Evolutionary conservation across 2,329 filamentous ascomycete species (phyloP).

Genomic region (Polychaeton citri): DNA sequence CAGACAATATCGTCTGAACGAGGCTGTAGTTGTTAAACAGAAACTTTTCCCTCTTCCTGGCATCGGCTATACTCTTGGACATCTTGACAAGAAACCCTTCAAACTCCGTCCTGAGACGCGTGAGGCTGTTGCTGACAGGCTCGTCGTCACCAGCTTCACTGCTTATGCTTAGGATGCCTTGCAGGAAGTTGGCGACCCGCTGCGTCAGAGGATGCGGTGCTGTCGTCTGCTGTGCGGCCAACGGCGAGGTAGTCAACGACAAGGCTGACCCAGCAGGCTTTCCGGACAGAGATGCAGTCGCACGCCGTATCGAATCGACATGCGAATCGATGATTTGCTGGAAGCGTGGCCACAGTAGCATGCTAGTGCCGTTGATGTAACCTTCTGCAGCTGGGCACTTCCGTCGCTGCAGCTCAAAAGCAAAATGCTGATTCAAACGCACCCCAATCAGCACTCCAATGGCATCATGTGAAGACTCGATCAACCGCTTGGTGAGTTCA

Average conservation of each 20-base stretch:
- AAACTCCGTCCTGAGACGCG: slow-evolving; percentile 64
- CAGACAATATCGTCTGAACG: slow-evolving; percentile 73
- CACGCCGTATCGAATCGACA: slow-evolving; percentile 66
- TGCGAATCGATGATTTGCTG: slow-evolving; percentile 90
- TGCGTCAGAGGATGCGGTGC: slow-evolving; percentile 89
- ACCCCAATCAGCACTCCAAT: slow-evolving; percentile 85
- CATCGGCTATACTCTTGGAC: slow-evolving; percentile 61
- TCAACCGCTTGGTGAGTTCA: slow-evolving; percentile 59
- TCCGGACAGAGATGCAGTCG: slow-evolving; percentile 34
- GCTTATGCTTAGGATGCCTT: slow-evolving; percentile 71
- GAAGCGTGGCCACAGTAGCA: slow-evolving; percentile 92
- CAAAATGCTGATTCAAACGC: slow-evolving; percentile 81
- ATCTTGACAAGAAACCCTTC: slow-evolving; percentile 71
- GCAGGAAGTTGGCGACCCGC: slow-evolving; percentile 84
- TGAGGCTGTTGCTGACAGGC: slow-evolving; percentile 70
- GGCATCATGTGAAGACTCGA: slow-evolving; percentile 66
- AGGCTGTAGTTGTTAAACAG: slow-evolving; percentile 93
- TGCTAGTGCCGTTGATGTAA: slow-evolving; percentile 89
- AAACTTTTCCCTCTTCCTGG: slow-evolving; percentile 72
- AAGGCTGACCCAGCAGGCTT: slow-evolving; percentile 40
- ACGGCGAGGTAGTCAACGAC: slow-evolving; percentile 38
- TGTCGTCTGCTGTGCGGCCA: slow-evolving; percentile 51
- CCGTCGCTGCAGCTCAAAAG: slow-evolving; percentile 83
- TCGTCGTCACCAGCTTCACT: slow-evolving; percentile 91
- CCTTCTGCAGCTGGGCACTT: slow-evolving; percentile 79